phyloP scores from a whole-genome alignment of 768 basidiomycete species.

The Boletus rubroflammeus region DNA sequence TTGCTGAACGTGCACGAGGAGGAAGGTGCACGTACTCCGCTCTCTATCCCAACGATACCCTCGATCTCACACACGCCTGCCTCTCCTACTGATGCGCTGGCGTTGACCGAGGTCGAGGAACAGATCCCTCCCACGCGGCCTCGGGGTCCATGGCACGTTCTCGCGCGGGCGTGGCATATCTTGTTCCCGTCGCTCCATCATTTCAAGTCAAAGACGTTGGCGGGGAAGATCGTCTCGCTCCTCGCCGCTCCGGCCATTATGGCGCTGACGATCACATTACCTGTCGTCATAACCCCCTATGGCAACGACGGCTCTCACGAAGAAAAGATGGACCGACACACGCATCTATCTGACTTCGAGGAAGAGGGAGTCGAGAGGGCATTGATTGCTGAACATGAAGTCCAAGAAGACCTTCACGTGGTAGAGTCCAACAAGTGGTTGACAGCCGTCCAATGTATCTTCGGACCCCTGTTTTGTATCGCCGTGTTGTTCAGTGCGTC shows the following conservation, averaged over 20 bases:
- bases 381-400: constrained; percentile 70
- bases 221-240: constrained; percentile 69
- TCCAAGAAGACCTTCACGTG: constrained; percentile 66
- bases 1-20: constrained; percentile 12
- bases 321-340: constrained; percentile 30
- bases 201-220: constrained; percentile 64
- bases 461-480: constrained; percentile 78
- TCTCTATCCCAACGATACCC: constrained; percentile 41
- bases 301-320: constrained; percentile 14
- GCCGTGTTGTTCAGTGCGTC: constrained; percentile 73
- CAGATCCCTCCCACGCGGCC: constrained; percentile 40
- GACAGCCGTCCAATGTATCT: constrained; percentile 75
- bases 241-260: constrained; percentile 87
- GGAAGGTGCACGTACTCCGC: constrained; percentile 11
- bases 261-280: constrained; percentile 81
- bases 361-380: constrained; percentile 69
- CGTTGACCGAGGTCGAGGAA: constrained; percentile 43
- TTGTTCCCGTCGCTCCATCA: constrained; percentile 84
- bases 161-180: constrained; percentile 49
- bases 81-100: constrained; percentile 38
- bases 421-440: constrained; percentile 76
- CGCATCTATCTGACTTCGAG: constrained; percentile 63
- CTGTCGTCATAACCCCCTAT: constrained; percentile 76
- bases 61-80: constrained; percentile 56
- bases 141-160: constrained; percentile 34